Evolutionary conservation across 257 asterid species (phyloP), one percentile per base, ranked within the genome.

Genomic region (Vinca minor): DNA sequence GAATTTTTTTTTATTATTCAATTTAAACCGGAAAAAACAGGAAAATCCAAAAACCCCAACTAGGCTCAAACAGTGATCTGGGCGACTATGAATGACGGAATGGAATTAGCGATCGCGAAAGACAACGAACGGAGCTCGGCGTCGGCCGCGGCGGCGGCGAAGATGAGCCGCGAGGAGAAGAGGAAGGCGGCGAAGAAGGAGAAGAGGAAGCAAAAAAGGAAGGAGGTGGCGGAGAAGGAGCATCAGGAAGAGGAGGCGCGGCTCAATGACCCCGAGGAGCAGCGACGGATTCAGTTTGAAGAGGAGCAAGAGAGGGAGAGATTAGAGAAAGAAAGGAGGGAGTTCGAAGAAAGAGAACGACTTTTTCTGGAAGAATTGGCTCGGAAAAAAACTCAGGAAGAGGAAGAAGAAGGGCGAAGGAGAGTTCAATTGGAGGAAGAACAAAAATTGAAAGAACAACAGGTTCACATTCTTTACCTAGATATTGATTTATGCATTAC

Each of bases 291-390:
- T 68, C 89, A 75, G 72, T 72, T 79, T 21, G 96, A 85, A 73
- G 95, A 87, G 79, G 96, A 83, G 83, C 71, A 42, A 71, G 98
- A 92, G 68, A 82, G 77, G 60, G 81, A 76, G 78, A 76, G 95
- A 62, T 64, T 59, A 38, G 98, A 87, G 75, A 79, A 68, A 63
- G 96, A 83, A 29, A 74, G 83, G 75, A 72, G 48, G 42, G 90
- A 81, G 78, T 92, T 89, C 67, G 95, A 89, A 85, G 96, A 82
- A 78, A 83, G 78, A 71, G 98, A 89, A 76, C 82, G 80, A 77
- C 69, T 72, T 66, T 85, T 92, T 63, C 76, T 81, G 62, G 91
- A 87, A 77, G 96, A 72, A 13, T 80, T 88, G 84, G 86, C 76
- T 78, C 78, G 73, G 44, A 85, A 71, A 47, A 80, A 74, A 52